Evolutionary conservation across 495 filamentous ascomycete genomes (phyloP).

Genomic region (Penicillium egyptiacum): DNA sequence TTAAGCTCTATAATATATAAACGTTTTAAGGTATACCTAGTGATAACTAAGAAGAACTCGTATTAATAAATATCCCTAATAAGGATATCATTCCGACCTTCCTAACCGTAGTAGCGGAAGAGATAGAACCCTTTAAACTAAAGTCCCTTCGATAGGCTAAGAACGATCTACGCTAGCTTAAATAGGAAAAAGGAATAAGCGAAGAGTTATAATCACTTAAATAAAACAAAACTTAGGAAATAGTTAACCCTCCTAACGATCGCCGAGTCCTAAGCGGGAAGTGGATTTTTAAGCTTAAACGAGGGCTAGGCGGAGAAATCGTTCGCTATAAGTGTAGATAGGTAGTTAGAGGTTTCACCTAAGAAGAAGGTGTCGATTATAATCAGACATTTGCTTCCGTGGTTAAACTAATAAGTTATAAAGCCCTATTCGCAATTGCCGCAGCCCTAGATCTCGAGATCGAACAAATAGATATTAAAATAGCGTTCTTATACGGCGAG

Average conservation of each 20-base stretch:
- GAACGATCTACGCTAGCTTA: conserved; percentile 15
- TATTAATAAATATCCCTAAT: conserved; percentile 19
- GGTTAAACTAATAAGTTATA: conserved; percentile 39
- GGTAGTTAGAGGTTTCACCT: conserved; percentile 32
- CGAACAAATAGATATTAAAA: conserved; percentile 37
- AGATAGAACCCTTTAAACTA: conserved; percentile 21
- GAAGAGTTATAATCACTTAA: conserved; percentile 26
- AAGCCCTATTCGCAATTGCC: conserved; percentile 29
- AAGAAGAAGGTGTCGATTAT: conserved; percentile 41
- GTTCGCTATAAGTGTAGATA: conserved; percentile 30
- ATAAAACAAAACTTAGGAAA: no score
- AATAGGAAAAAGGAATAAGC: conserved; percentile 21
- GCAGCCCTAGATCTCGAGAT: conserved; percentile 27
- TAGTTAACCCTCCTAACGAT: no score
- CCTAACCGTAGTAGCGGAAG: conserved; percentile 17
- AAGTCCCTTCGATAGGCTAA: conserved; percentile 14
- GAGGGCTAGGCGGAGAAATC: conserved; percentile 29
- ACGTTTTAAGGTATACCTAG: neutral
- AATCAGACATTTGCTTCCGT: conserved; percentile 43
- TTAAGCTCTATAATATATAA: conserved; percentile 7
- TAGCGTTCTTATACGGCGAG: conserved; percentile 33
- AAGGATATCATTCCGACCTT: conserved; percentile 17
- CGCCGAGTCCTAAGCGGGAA: conserved; percentile 12
- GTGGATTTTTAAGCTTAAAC: conserved; percentile 38
- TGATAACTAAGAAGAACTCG: conserved; percentile 18